These are phyloP conservation scores for Lojkania enalia DNA, from an alignment of 2,329 filamentous ascomycete genomes.

Conservation along the genomic window DNA sequence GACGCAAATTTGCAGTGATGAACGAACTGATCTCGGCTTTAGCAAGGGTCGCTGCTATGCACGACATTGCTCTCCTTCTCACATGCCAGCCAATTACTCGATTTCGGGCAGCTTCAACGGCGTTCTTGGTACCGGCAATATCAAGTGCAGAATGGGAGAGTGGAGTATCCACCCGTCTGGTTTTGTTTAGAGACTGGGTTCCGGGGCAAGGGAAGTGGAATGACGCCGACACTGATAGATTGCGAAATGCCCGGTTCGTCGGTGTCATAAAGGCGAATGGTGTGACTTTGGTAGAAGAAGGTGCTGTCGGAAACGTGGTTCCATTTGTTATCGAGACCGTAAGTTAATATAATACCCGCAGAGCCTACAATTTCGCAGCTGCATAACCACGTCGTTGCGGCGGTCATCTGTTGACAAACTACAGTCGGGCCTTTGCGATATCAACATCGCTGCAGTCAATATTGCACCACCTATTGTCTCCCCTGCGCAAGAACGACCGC, in stretches of 20 bases:
- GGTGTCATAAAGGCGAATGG: constrained; percentile 52
- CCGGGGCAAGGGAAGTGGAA: constrained; percentile 32
- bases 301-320: constrained; percentile 55
- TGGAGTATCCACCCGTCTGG: constrained; percentile 71
- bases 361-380: constrained; percentile 26
- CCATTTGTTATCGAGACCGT: constrained; percentile 51
- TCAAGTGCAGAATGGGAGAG: constrained; percentile 80
- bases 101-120: constrained; percentile 67
- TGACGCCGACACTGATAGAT: constrained; percentile 31
- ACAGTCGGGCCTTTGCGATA: constrained; percentile 39
- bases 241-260: constrained; percentile 45
- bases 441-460: constrained; percentile 36
- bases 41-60: constrained; percentile 73
- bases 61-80: constrained; percentile 72
- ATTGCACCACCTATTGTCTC: constrained; percentile 28
- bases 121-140: constrained; percentile 74
- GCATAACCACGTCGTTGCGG: constrained; percentile 15
- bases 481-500: constrained; percentile 40
- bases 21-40: constrained; percentile 63
- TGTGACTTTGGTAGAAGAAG: constrained; percentile 44
- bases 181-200: constrained; percentile 74
- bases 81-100: constrained; percentile 83
- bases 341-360: constrained; percentile 44
- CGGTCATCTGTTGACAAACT: constrained; percentile 26
- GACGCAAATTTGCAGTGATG: constrained; percentile 63